Percentiles rank a stretch among this genome's conserved stretches.
These are phyloP conservation scores for Chalciporus sp. DNA, from an alignment of 1,284 basidiomycete genomes.

Conservation along the genomic window DNA sequence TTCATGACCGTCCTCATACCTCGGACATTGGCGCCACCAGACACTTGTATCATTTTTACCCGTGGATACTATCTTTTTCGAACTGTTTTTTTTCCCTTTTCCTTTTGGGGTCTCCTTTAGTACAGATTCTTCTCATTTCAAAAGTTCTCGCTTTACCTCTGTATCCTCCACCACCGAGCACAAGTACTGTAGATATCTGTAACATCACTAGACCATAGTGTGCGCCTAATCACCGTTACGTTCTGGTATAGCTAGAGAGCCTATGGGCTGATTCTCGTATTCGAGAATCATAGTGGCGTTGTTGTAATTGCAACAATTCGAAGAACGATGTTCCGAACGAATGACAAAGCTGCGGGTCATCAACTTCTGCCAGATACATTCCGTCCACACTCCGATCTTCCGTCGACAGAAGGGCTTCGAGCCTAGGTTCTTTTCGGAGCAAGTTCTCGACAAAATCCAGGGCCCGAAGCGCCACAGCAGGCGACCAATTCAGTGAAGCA, in stretches of 20 bases:
- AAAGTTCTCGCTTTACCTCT: conserved; percentile 15
- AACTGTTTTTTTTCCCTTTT: conserved; percentile 21
- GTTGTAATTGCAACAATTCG: conserved; percentile 63
- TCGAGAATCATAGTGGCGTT: conserved; percentile 60
- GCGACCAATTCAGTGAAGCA: conserved; percentile 80
- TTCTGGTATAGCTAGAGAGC: conserved; percentile 46
- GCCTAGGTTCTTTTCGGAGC: conserved; percentile 74
- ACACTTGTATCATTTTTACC: conserved; percentile 27
- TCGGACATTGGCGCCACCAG: conserved; percentile 25
- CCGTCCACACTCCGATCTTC: conserved; percentile 86
- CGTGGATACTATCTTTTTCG: conserved; percentile 36
- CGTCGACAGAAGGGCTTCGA: conserved; percentile 84
- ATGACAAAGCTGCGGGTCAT: conserved; percentile 84
- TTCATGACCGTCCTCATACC: conserved; percentile 25
- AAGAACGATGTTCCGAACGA: conserved; percentile 73
- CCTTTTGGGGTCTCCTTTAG: conserved; percentile 11
- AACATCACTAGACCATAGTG: conserved; percentile 32
- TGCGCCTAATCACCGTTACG: conserved; percentile 33
- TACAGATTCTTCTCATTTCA: conserved; percentile 27
- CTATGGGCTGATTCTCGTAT: conserved; percentile 59
- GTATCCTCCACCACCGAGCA: conserved; percentile 25
- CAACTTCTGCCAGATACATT: conserved; percentile 77
- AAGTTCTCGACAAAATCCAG: conserved; percentile 75
- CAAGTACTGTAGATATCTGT: conserved; percentile 39
- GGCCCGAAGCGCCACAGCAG: conserved; percentile 62